Conservation (phyloP, 306 rosid genomes). For the Mucuna pruriens region DNA sequence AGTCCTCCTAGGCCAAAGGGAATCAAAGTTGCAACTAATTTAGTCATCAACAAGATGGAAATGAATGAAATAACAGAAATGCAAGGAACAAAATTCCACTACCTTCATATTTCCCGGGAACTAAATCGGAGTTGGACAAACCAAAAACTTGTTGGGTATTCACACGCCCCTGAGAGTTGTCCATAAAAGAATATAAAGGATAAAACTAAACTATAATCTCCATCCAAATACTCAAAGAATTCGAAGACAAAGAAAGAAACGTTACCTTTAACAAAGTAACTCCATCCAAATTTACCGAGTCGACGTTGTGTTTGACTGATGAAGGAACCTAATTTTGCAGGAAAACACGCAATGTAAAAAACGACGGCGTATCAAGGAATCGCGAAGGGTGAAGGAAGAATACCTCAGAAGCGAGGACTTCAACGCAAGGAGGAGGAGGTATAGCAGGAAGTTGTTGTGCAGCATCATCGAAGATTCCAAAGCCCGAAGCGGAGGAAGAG, state of each 20-base stretch:
- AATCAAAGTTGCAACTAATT: constrained; percentile 20
- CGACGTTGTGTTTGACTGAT: constrained; percentile 51
- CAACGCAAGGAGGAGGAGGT: constrained; percentile 75
- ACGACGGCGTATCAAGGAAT: not conserved
- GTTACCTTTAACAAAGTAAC: constrained; percentile 79
- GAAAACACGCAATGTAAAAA: not conserved
- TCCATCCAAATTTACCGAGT: constrained; percentile 65
- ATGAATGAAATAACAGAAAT: constrained; percentile 24
- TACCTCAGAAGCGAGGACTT: constrained; percentile 78
- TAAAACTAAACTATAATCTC: not conserved
- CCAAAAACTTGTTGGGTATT: constrained; percentile 84
- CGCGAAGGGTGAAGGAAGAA: not conserved
- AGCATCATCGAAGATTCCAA: constrained; percentile 63
- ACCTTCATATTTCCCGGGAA: constrained; percentile 96
- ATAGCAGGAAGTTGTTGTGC: constrained; percentile 47
- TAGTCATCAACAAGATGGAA: not conserved
- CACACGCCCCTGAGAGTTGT: constrained; percentile 67
- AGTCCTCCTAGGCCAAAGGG: constrained; percentile 64
- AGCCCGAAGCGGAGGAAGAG: constrained; percentile 52
- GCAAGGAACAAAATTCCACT: constrained; percentile 29
- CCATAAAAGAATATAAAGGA: not conserved
- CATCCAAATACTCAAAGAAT: not conserved
- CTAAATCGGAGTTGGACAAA: constrained; percentile 88
- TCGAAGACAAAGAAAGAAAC: constrained; percentile 5
- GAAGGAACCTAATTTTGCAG: constrained; percentile 47